Base-by-base conservation (phyloP, 352 stramenopile species). In the Phytophthora kernoviae region DNA sequence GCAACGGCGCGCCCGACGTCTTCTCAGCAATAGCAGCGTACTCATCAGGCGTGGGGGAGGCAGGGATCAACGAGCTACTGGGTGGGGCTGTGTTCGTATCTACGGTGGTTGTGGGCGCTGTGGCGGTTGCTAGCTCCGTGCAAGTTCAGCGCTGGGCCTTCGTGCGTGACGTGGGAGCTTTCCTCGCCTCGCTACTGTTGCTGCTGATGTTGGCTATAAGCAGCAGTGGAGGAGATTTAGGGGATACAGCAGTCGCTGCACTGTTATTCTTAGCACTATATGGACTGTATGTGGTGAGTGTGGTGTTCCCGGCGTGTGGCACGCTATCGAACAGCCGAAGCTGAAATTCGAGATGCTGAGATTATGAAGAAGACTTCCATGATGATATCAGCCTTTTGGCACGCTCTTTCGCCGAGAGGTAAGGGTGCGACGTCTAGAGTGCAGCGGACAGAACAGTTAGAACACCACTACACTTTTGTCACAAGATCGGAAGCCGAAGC, bases 1-100 rank as follows among this genome's bases (percentile, higher is more conserved):
- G 97, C n/a, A 99, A 99, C 77, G 86, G 97, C 56, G 96, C 97
- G 12, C 96, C 97, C 2, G 97, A 99, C 73, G 96, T 99, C 0
- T 98, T 98, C 49, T 96, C 91, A 2, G 81, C 90, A 3, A 84
- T 98, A 53, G 90, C 91, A 0, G 84, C 88, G n/a, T 96, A 94
- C 50, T 77, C 77, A 6, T 91, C 82, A 1, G 86, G 77, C 0
- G 77, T 88, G 10, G 79, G 68, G 14, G 80, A 88, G 32, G 75
- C 82, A 17, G 93, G 90, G 22, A 79, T 99, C 49, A 98, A 98
- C 33, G 95, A 96, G 40, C 75, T 99, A 3, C 91, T 97, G 24
- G 24, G 67, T 20, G 67, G 67, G 10, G 93, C 86, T 37, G 97
- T 99, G 87, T 98, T 99, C 57, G 87, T 99, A 24, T 96, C 87